Evolutionary conservation across 2,329 filamentous ascomycete genomes (phyloP).

Genomic region (Aspergillus aculeatus): DNA sequence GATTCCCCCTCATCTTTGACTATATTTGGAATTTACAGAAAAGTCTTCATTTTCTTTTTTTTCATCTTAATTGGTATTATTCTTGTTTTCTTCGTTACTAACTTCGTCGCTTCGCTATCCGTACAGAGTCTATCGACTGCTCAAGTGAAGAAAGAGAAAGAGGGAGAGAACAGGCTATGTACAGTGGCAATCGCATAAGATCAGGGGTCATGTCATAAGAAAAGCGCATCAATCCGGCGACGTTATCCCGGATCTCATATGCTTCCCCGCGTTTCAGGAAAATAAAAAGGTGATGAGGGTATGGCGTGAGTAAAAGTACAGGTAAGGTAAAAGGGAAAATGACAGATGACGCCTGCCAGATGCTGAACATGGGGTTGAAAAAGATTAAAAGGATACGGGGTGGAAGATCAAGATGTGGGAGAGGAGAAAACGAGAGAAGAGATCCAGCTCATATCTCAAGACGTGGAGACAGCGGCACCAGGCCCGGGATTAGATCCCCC

Average conservation of each 20-base stretch:
- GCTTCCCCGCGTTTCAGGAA: slow-evolving; percentile 15
- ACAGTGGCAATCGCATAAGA: slow-evolving; percentile 36
- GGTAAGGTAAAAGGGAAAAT: slow-evolving; percentile 18
- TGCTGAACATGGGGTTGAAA: slow-evolving; percentile 25
- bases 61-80: slow-evolving; percentile 30
- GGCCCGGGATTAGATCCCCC: slow-evolving; percentile 33
- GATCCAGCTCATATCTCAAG: slow-evolving; percentile 31
- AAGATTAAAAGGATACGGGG: slow-evolving; percentile 14
- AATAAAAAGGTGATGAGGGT: slow-evolving; percentile 7
- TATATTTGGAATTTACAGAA: slow-evolving; percentile 10
- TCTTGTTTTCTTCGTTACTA: slow-evolving; percentile 34
- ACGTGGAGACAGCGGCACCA: slow-evolving; percentile 27
- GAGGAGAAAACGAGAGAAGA: slow-evolving; percentile 16
- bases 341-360: slow-evolving; percentile 35
- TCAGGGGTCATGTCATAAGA: slow-evolving; percentile 24
- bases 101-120: slow-evolving; percentile 40
- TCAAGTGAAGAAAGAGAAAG: slow-evolving; percentile 17
- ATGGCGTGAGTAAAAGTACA: slow-evolving; percentile 29
- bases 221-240: slow-evolving; percentile 19
- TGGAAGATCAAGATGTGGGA: slow-evolving; percentile 13
- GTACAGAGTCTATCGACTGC: slow-evolving; percentile 34
- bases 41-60: slow-evolving; percentile 23
- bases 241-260: slow-evolving; percentile 22
- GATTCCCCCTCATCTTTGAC: background rate
- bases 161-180: slow-evolving; percentile 34